Evolutionary conservation across 140 eudicot species (phyloP).

Genomic region (Ambrosia hybrid): DNA sequence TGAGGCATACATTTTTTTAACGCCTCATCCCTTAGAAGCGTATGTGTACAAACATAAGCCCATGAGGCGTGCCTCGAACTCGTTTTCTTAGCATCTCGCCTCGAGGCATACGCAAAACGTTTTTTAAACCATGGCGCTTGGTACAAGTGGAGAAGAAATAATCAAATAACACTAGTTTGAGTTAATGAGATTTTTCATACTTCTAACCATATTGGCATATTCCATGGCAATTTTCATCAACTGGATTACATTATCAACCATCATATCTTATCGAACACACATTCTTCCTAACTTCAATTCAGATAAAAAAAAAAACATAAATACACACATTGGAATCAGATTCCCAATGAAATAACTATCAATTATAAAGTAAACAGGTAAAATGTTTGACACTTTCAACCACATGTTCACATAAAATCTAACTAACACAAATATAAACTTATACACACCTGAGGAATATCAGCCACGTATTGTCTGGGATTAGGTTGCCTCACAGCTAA

Average conservation of each 20-base stretch:
- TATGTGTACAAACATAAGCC: no score
- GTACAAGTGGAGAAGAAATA: constrained; percentile 7
- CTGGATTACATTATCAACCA: constrained; percentile 5
- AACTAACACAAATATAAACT: no score
- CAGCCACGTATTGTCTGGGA: constrained; percentile 96
- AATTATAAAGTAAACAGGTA: background rate
- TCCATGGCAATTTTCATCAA: constrained; percentile 5
- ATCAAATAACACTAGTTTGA: background rate
- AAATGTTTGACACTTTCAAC: background rate
- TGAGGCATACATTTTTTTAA: no score
- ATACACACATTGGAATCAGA: constrained; percentile 7
- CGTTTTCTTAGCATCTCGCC: no score
- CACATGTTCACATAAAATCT: background rate
- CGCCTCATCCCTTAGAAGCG: no score
- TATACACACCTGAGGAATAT: constrained; percentile 73
- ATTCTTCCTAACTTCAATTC: constrained; percentile 14
- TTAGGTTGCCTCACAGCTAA: constrained; percentile 85
- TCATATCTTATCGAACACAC: background rate
- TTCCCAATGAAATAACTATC: background rate
- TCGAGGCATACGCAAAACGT: no score
- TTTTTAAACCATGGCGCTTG: background rate
- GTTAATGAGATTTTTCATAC: constrained; percentile 4
- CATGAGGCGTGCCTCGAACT: no score
- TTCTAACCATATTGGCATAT: background rate
- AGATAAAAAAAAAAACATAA: background rate